Conservation (phyloP, 805 yeast genomes). For the Kuraishia molischiana region DNA sequence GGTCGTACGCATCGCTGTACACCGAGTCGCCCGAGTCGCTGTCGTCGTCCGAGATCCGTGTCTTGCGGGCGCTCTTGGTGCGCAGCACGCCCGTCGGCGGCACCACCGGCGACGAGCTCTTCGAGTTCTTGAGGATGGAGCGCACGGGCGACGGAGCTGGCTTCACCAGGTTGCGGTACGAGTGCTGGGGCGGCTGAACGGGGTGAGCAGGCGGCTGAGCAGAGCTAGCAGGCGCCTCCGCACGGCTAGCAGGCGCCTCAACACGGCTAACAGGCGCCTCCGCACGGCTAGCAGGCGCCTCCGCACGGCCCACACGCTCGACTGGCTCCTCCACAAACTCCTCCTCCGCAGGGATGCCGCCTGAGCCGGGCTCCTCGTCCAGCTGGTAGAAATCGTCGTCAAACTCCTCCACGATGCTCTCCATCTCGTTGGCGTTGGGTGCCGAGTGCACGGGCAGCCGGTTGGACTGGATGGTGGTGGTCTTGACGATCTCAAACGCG, state of each 20-base stretch:
- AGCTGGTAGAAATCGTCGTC: constrained; percentile 11
- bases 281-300: too few relatives aligned
- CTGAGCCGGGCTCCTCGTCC: constrained; percentile 6
- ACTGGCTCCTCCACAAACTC: constrained; percentile 2
- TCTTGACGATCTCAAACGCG: constrained; percentile 36
- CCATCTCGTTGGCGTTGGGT: constrained; percentile 16
- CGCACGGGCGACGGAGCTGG: constrained; percentile 2
- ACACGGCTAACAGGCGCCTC: too few relatives aligned
- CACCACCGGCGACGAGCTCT: neutral
- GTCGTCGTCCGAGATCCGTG: neutral
- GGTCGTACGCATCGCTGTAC: constrained; percentile 2
- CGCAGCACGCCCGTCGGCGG: neutral
- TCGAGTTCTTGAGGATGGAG: constrained; percentile 1
- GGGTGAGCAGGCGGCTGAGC: neutral
- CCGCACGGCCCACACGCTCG: too few relatives aligned
- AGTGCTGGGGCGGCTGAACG: neutral
- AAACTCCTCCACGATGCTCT: constrained; percentile 19
- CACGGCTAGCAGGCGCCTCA: too few relatives aligned
- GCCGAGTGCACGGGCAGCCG: constrained; percentile 20
- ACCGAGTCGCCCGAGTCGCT: constrained; percentile 1
- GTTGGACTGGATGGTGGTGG: constrained; percentile 29
- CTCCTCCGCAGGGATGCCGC: neutral
- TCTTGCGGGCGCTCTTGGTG: neutral
- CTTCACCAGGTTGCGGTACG: neutral
- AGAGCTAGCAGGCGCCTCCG: too few relatives aligned